Evolutionary conservation across 345 rosid species (phyloP), one percentile per base, ranked within the genome.

Genomic region (Xanthoceras sorbifolium): DNA sequence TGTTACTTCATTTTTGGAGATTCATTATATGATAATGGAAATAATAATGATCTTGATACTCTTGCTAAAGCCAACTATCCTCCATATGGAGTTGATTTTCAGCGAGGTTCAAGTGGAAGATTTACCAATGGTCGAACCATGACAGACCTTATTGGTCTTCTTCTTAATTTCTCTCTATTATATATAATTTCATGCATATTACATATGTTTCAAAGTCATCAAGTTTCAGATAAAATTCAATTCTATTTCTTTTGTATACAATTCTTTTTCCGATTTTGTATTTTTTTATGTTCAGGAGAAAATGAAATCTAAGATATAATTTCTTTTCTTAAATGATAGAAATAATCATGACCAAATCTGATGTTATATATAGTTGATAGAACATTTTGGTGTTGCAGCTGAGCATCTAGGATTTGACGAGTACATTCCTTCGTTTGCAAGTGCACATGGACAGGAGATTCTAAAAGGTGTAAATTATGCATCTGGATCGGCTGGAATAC

Each of bases 1-100:
- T 87, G 93, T 76, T 91, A 84, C 85, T 91, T 87, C 67, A 82
- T 86, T 76, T 89, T 91, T 9, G 91, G 93, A 55, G 95, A 88
- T 72, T 89, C 93, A 0, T 69, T 84, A 71, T 88, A 84, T 2
- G 93, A 91, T 67, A 87, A 80, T 57, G 96, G 93, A 65, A 91
- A 89, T 74, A 91, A 89, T 68, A 91, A 88, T 74, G 74, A 8
- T 29, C 89, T 91, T 25, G 1, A 14, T 8, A 87, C 96, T 4
- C 29, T 2, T n/a, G 90, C 92, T 4, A 87, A 83, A 73, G 93
- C 82, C 54, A 76, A 88, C 75, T 88, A 85, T 67, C 14, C 12
- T 14, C 92, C 93, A 34, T 87, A 87, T 34, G 96, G 96, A 25
- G 78, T 88, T 44, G 91, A 89, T 64, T 89, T 78, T 15, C 79